These are phyloP conservation scores for Podospora sp. DNA, from an alignment of 495 filamentous ascomycete species.

Conservation along the genomic window DNA sequence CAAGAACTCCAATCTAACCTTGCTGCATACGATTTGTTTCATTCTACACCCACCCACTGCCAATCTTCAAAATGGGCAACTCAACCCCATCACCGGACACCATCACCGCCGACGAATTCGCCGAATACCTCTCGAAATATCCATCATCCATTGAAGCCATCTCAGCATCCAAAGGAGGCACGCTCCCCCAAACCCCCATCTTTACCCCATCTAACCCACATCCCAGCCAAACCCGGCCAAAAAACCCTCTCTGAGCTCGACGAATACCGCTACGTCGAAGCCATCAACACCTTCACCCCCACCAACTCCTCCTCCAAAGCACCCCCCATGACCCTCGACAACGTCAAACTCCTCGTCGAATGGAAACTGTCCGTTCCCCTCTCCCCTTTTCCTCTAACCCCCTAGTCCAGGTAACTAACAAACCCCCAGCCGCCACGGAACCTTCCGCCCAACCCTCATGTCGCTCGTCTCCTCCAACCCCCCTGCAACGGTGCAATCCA, in stretches of 20 bases:
- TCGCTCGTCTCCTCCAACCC: conserved; percentile 66
- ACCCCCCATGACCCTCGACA: conserved; percentile 43
- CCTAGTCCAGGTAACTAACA: neutral
- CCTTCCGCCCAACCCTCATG: conserved; percentile 67
- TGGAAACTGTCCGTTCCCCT: conserved; percentile 80
- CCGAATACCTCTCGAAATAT: conserved; percentile 38
- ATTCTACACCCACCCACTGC: neutral
- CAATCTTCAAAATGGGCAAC: conserved; percentile 36
- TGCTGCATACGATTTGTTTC: too few relatives aligned
- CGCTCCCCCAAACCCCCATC: neutral
- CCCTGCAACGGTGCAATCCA: conserved; percentile 41
- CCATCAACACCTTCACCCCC: conserved; percentile 41
- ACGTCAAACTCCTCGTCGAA: conserved; percentile 61
- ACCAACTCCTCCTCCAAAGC: conserved; percentile 26
- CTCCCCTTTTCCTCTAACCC: neutral
- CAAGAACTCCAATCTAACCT: neutral
- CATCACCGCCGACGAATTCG: conserved; percentile 42
- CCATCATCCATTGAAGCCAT: conserved; percentile 43
- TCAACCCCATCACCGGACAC: conserved; percentile 33
- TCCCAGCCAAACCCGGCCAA: conserved; percentile 45
- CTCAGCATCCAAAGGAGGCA: conserved; percentile 45
- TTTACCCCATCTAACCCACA: conserved; percentile 12
- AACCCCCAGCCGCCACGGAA: conserved; percentile 62
- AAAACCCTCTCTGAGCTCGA: conserved; percentile 52
- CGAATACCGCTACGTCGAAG: conserved; percentile 50